Evolutionary conservation across 768 basidiomycete genomes (phyloP).

Genomic region (Cantharellus cinnabarinus): DNA sequence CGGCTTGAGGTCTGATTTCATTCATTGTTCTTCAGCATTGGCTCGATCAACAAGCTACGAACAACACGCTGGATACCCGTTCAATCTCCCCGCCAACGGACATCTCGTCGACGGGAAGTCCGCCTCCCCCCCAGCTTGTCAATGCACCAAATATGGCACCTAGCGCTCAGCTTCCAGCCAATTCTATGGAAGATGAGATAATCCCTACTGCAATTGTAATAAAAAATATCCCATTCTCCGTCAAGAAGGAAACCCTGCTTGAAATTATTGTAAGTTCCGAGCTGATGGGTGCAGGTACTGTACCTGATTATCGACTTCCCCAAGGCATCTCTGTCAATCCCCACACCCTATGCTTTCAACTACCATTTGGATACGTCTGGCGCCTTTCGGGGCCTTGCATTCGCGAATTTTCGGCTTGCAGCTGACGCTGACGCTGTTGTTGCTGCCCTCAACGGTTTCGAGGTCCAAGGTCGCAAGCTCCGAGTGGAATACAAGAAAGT

Average conservation of each 20-base stretch:
- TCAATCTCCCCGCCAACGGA: constrained; percentile 60
- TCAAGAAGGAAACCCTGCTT: constrained; percentile 87
- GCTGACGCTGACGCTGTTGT: constrained; percentile 90
- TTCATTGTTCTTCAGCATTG: constrained; percentile 39
- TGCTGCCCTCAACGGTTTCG: constrained; percentile 86
- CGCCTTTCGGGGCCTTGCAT: constrained; percentile 90
- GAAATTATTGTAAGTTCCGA: constrained; percentile 68
- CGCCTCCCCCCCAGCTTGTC: constrained; percentile 35
- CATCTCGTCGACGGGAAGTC: constrained; percentile 59
- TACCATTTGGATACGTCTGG: constrained; percentile 95
- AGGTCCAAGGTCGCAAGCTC: constrained; percentile 89
- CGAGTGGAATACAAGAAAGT: constrained; percentile 99
- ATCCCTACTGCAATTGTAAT: constrained; percentile 99
- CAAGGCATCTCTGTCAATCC: constrained; percentile 77
- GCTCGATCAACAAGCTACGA: constrained; percentile 38
- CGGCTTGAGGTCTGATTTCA: not conserved
- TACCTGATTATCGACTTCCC: constrained; percentile 8
- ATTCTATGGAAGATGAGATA: constrained; percentile 56
- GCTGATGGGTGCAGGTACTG: not conserved
- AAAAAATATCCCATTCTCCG: constrained; percentile 99
- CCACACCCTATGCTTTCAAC: constrained; percentile 97
- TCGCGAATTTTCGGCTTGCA: constrained; percentile 90
- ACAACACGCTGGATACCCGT: constrained; percentile 45
- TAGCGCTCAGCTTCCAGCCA: not conserved
- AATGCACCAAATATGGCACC: constrained; percentile 23